phyloP scores from a whole-genome alignment of 352 stramenopile genomes.

The Phytophthora hybrid region DNA sequence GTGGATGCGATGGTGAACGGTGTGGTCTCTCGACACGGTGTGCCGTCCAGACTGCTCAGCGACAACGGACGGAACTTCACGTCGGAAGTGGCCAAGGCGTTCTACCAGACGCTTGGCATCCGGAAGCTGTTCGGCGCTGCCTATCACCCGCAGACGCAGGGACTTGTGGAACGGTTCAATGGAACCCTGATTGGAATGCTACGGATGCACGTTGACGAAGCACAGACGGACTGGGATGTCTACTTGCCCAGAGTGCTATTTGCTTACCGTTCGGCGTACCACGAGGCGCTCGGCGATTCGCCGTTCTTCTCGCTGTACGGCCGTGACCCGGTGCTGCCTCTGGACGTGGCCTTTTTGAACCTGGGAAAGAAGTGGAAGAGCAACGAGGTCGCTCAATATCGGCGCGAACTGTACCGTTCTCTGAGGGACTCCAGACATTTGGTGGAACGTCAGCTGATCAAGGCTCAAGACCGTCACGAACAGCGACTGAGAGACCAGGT shows the following conservation, averaged over 20 bases:
- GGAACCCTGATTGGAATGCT: background rate
- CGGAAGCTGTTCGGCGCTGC: constrained; percentile 7
- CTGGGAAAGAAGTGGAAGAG: constrained; percentile 10
- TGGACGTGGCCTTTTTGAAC: too few species aligned
- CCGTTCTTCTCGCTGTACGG: constrained; percentile 18
- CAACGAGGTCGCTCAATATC: constrained; percentile 10
- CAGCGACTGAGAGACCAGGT: background rate
- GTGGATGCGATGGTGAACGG: background rate
- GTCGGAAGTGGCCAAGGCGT: background rate
- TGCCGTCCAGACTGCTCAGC: background rate
- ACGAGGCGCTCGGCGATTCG: constrained; percentile 12
- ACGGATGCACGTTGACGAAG: background rate
- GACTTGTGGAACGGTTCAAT: constrained; percentile 1
- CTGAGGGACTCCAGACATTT: background rate
- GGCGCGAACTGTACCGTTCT: background rate
- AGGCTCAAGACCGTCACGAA: too few species aligned
- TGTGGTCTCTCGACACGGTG: constrained; percentile 1
- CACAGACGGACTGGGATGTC: constrained; percentile 13
- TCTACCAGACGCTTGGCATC: constrained; percentile 1
- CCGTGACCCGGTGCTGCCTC: background rate
- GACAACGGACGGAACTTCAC: constrained; percentile 10
- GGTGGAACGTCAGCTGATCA: constrained; percentile 12
- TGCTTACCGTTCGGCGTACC: constrained; percentile 8
- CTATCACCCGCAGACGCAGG: background rate
- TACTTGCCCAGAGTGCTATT: constrained; percentile 3